Conservation (phyloP, 75 land plant genomes). For the Selaginella tamariscina region DNA sequence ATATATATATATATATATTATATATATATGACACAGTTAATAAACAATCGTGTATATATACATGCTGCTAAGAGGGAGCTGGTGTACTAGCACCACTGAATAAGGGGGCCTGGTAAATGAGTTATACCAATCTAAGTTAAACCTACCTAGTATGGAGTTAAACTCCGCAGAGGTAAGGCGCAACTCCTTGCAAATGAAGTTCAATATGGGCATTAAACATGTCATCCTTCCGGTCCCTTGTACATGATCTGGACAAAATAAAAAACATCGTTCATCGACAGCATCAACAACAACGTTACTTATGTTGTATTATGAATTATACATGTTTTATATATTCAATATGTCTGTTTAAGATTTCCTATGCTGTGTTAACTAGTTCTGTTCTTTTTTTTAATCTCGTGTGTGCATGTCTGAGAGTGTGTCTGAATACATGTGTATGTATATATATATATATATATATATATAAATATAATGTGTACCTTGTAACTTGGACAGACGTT, state of each 20-base stretch:
- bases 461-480: neutral
- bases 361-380: too few species aligned
- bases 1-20: too few species aligned
- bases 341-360: too few species aligned
- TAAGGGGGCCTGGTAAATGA: neutral
- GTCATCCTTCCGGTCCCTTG: slow-evolving; percentile 20
- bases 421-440: too few species aligned
- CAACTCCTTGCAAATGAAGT: slow-evolving; percentile 32
- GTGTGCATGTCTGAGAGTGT: too few species aligned
- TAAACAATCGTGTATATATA: too few species aligned
- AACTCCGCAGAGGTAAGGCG: slow-evolving; percentile 23
- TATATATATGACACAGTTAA: too few species aligned
- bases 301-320: too few species aligned
- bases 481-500: slow-evolving; percentile 5
- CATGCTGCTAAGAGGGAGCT: too few species aligned
- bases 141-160: slow-evolving; percentile 10
- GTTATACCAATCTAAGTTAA: slow-evolving; percentile 13
- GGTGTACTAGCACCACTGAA: neutral
- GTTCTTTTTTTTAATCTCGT: too few species aligned
- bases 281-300: neutral
- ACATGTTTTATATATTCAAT: too few species aligned
- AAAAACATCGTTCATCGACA: neutral
- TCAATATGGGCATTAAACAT: slow-evolving; percentile 28
- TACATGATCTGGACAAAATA: slow-evolving; percentile 18
- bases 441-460: too few species aligned